Evolutionary conservation across 352 stramenopile species (phyloP).

Genomic region (Globisporangium emineosum): DNA sequence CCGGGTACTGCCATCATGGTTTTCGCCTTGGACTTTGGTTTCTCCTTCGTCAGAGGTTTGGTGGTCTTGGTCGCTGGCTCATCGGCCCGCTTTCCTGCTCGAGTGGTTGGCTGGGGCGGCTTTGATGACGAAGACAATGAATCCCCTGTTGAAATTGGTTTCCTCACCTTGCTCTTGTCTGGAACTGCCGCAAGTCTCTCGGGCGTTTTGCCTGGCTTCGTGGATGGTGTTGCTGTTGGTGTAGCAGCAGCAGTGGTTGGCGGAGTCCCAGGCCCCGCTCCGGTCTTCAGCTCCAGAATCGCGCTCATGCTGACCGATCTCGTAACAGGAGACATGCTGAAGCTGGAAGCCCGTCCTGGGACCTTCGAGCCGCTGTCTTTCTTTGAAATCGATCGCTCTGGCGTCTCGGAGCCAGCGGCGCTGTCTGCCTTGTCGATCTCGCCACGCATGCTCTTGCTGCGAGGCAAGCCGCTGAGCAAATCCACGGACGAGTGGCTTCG

Average conservation of each 20-base stretch:
- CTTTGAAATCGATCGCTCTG: conserved; percentile 18
- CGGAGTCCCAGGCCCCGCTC: conserved; percentile 6
- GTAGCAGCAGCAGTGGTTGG: background rate
- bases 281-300: conserved; percentile 26
- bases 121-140: conserved; percentile 7
- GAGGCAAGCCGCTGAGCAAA: conserved; percentile 20
- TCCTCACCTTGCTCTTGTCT: conserved; percentile 20
- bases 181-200: background rate
- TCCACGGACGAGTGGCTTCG: conserved; percentile 30
- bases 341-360: background rate
- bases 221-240: background rate
- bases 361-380: conserved; percentile 15
- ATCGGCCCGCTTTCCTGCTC: conserved; percentile 16
- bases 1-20: conserved; percentile 35
- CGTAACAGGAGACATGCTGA: conserved; percentile 24
- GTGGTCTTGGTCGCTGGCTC: background rate
- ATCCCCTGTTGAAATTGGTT: background rate
- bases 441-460: conserved; percentile 2
- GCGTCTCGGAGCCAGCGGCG: conserved; percentile 24
- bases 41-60: conserved; percentile 11
- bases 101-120: background rate
- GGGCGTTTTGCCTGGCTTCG: conserved; percentile 14
- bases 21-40: conserved; percentile 25
- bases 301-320: conserved; percentile 27
- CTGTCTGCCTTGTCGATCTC: conserved; percentile 15